Evolutionary conservation across 2,329 filamentous ascomycete genomes (phyloP), one percentile per base, ranked within the genome.

Genomic region (Volutella citrinella): DNA sequence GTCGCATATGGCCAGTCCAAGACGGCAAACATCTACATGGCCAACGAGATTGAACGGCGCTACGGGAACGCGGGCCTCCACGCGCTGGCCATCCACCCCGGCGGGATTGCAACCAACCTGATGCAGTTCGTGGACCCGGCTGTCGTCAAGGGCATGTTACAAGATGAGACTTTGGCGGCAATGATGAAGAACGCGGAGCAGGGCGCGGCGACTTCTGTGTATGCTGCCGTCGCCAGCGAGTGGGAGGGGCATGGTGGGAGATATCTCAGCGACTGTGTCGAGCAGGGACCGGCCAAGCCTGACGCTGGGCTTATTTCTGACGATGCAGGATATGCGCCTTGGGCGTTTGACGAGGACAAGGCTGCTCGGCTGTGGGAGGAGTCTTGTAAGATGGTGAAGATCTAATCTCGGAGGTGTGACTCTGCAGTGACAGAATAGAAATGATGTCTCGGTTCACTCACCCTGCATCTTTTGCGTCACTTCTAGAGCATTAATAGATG

Each of bases 11-110:
- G 22, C 0, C 47, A 51, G 3, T 48, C 48, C 0, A 52, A 52
- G 18, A 48, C 42, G 0, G 44, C 48, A 2, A 50, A 45, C 0
- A 43, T 42, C 5, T 49, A 50, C 21, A 52, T 52, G 36, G 45
- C 36, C 0, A 10, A 37, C 2, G 45, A 52, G 19, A 30, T 52
- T 2, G 44, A 52, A 1, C 34, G 40, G 2, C 33, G 36, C 7
- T 49, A 48, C 8, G 34, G 28, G 3, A 3, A 4, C 1, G 15
- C 27, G 1, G 45, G 49, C 0, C 8, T 52, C 0, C 49, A 49
- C 8, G 37, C 38, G 0, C 35, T 43, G 2, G 36, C 42, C 9
- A 26, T 50, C 2, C 45, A 51, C 17, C 49, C 49, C 0, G 48
- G 49, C 7, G 14, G 32, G 15, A 39, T 44, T 14, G 19, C 3